A percentile compares a stretch with the other conserved stretches of the same genome.
Conservation (phyloP, 75 land plant species). For the Picea sitchensis region DNA sequence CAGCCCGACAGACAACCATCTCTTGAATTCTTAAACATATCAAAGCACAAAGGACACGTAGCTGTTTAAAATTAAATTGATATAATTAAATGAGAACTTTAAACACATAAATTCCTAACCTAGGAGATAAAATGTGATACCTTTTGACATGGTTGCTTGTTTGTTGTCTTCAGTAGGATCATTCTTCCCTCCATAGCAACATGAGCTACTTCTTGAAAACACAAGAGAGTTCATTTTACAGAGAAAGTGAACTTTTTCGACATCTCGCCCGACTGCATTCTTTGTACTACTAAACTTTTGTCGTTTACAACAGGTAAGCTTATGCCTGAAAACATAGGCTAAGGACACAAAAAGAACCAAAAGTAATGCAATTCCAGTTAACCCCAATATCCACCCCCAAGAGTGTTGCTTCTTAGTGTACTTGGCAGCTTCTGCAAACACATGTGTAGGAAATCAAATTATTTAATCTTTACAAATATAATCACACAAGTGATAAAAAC, state of each 20-base stretch:
- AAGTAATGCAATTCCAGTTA: constrained; percentile 4
- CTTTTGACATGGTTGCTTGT: background rate
- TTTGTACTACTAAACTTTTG: background rate
- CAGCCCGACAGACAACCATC: no score
- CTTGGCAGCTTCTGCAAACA: constrained; percentile 3
- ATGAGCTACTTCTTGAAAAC: background rate
- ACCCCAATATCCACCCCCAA: constrained; percentile 8
- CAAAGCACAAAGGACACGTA: background rate
- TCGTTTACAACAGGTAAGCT: constrained; percentile 1
- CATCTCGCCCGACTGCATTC: background rate
- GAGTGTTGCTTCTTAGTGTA: background rate
- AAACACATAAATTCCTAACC: background rate
- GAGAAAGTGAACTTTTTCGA: constrained; percentile 2
- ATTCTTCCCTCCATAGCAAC: constrained; percentile 8
- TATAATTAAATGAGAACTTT: background rate
- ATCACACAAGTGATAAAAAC: background rate
- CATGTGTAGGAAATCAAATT: background rate
- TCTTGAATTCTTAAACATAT: background rate
- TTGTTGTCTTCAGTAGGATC: background rate
- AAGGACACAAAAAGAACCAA: background rate
- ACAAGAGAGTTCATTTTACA: background rate
- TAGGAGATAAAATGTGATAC: constrained; percentile 8
- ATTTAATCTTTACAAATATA: background rate
- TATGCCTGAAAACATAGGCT: constrained; percentile 4
- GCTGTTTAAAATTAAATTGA: background rate